Evolutionary conservation across 106 monocot genomes (phyloP), one percentile per base, ranked within the genome.

Genomic region (Dactylorhiza incarnata): DNA sequence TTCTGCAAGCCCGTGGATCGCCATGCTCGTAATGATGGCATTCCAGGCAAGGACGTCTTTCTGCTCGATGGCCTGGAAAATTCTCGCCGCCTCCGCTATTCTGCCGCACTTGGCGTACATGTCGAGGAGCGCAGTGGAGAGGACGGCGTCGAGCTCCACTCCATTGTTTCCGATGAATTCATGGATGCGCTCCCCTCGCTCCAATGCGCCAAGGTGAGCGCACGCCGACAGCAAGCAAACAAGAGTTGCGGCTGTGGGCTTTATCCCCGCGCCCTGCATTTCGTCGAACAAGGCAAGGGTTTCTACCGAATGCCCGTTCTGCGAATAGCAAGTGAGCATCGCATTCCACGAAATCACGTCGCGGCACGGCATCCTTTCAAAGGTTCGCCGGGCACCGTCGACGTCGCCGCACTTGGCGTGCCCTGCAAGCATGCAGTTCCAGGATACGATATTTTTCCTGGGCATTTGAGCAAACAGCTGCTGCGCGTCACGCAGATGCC

Each of bases 101-200:
- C 76, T 67, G 5, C 89, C 86, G 48, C 84, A 84, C 72, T 86
- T 86, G 43, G 70, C 44, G 23, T 86, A 86, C 89, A 89, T 86
- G 45, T 89, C 86, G 2, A 86, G 53, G 0, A 89, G 86, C 10
- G 89, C 79, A 62, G 86, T 86, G 16, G 72, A 74, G 44, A 89
- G 50, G 4, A 45, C 45, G 11, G 84, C 46, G 9, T 78, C 29
- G 84, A 75, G 89, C 19, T 81, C 78, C n/a, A 85, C 62, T 24
- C 83, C 83, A 68, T 85, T 23, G 26, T 78, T 6, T 12, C 53
- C 25, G 72, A 66, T 77, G 52, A 78, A 25, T 0, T 55, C 47
- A 6, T 82, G 73, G 7, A 54, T 46, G 76, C 19, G 72, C 78
- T 76, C 1, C 69, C 85, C 88, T 25, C 81, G 80, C 1, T 22